Base-by-base conservation (phyloP, 1,139 yeast species). In the Chernovozyma aurita region DNA sequence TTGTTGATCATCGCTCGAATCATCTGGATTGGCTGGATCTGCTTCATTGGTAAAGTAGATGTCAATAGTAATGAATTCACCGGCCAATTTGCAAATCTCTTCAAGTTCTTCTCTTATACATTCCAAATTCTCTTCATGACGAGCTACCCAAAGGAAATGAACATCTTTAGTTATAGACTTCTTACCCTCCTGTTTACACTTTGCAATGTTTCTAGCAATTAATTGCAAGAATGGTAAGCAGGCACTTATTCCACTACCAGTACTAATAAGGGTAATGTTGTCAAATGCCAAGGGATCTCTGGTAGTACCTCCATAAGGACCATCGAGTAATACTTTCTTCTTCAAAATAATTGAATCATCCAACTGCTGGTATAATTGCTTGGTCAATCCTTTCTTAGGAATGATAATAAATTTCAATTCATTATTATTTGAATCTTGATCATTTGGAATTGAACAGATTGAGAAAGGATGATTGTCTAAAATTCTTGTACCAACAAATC, bases 381-480 rank as follows among this genome's bases (percentile, higher is more conserved):
- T 48, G 1, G 85, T 79, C 38, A 78, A 57, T 0, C 86, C 86
- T 13, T 53, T 54, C 42, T 69, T 65, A 0, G 82, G 76, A 31
- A 73, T 61, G 8, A 78, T 63, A 11, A 78, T 56, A 33, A 79
- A 63, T 46, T 68, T 72, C 60, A 79, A 53, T 16, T 59, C 57
- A 18, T n/a, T 14, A 13, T 11, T 16, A 6, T 16, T 11, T 13
- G 28, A 26, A 16, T 16, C 28, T 26, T 26, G 9, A 7, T 50
- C 50, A 28, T 55, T 56, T 12, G 65, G 69, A 25, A 59, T 40
- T 3, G 74, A 65, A 22, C 73, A 53, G n/a, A 79, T 67, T 2
- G 84, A 76, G 50, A 79, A 79, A 9, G 85, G 85, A 53, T 79
- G 85, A 48, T 73, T 77, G 40, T 77, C 82, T 29, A 77, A 50